Percentiles rank a stretch among this genome's conserved stretches.
These are phyloP conservation scores for Hortaea werneckii DNA, from an alignment of 2,329 filamentous ascomycete genomes.

Conservation along the genomic window DNA sequence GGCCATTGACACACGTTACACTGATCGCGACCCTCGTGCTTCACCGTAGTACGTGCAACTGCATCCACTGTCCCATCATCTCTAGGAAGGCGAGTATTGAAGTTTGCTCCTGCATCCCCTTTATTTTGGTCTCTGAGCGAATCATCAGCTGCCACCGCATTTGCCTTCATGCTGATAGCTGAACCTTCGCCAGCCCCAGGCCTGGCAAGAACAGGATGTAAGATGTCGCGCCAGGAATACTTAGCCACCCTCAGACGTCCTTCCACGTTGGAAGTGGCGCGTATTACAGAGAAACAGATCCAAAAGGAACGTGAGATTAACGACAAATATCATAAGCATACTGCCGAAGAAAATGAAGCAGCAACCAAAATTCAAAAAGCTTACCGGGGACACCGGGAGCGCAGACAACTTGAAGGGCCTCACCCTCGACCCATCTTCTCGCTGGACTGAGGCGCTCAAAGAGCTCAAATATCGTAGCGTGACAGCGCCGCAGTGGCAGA, in stretches of 20 bases:
- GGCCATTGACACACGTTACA: too few species aligned
- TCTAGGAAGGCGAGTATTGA: too few species aligned
- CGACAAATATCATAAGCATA: conserved; percentile 14
- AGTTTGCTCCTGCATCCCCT: background rate
- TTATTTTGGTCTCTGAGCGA: too few species aligned
- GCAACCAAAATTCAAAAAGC: conserved; percentile 40
- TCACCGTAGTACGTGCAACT: too few species aligned
- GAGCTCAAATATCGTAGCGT: conserved; percentile 18
- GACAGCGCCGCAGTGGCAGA: conserved; percentile 11
- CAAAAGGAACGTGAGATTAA: conserved; percentile 15
- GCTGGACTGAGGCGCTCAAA: conserved; percentile 55
- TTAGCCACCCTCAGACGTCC: conserved; percentile 15
- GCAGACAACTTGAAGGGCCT: conserved; percentile 61
- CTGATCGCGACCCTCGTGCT: too few species aligned
- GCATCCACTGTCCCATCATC: too few species aligned
- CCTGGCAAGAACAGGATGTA: conserved; percentile 2
- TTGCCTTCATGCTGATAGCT: too few species aligned
- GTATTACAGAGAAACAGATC: conserved; percentile 17
- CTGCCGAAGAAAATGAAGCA: conserved; percentile 16
- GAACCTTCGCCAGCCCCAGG: too few species aligned
- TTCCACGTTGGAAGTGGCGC: conserved; percentile 8
- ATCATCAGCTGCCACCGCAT: too few species aligned
- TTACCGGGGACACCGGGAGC: conserved; percentile 65
- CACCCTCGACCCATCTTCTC: conserved; percentile 54
- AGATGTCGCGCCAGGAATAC: conserved; percentile 17